A percentile compares a stretch with the other conserved stretches of the same genome.
phyloP scores from a whole-genome alignment of 805 yeast genomes.

The Ogataea paraovalis region DNA sequence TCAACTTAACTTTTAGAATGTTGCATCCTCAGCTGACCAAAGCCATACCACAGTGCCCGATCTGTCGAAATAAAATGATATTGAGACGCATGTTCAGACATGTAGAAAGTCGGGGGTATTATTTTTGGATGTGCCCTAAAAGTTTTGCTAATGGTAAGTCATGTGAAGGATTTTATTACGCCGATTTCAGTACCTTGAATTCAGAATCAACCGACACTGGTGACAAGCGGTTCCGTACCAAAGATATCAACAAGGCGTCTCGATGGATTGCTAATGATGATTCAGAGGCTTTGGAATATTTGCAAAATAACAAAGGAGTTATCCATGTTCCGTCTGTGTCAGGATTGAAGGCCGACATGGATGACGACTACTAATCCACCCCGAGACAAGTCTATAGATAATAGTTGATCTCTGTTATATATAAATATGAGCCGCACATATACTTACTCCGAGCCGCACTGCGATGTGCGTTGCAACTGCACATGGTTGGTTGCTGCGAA shows the following conservation, averaged over 20 bases:
- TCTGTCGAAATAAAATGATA: conserved; percentile 42
- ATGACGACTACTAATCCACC: neutral
- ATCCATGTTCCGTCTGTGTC: neutral
- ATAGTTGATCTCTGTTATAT: neutral
- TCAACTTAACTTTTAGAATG: conserved; percentile 65
- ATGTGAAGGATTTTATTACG: conserved; percentile 49
- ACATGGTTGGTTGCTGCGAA: too few relatives aligned
- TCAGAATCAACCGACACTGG: conserved; percentile 11
- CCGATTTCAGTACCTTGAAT: conserved; percentile 38
- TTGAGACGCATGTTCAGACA: conserved; percentile 53
- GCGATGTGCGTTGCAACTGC: too few relatives aligned
- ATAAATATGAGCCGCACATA: too few relatives aligned
- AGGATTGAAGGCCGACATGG: neutral
- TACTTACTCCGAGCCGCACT: too few relatives aligned
- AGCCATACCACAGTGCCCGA: conserved; percentile 40
- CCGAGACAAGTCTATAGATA: too few relatives aligned
- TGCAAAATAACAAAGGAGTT: neutral
- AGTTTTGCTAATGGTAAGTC: conserved; percentile 38
- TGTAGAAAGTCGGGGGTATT: conserved; percentile 45
- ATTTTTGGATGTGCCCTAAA: conserved; percentile 64
- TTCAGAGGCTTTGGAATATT: conserved; percentile 8
- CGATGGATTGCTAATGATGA: conserved; percentile 47
- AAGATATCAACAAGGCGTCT: conserved; percentile 33
- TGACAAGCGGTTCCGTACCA: conserved; percentile 22
- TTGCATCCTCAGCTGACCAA: conserved; percentile 37